These are phyloP conservation scores for Ajuga chamaepitys DNA, from an alignment of 257 asterid species.

Conservation along the genomic window DNA sequence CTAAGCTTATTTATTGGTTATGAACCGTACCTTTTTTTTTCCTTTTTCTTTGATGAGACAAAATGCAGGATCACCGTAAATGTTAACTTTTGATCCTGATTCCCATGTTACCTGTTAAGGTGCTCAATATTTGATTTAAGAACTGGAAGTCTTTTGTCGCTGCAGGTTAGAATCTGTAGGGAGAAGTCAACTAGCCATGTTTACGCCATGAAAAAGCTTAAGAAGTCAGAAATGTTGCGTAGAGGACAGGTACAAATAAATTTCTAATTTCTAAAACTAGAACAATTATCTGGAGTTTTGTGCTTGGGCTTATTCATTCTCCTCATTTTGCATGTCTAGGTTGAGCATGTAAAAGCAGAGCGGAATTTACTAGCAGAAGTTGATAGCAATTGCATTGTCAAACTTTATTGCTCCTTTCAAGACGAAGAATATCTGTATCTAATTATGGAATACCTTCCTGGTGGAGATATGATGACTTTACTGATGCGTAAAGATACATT, in stretches of 20 bases:
- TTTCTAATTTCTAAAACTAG: conserved; percentile 8
- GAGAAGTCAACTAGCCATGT: conserved; percentile 89
- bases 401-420: conserved; percentile 95
- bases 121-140: background rate
- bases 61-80: background rate
- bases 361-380: conserved; percentile 94
- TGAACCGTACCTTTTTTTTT: background rate
- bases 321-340: conserved; percentile 36
- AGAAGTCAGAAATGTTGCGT: conserved; percentile 98
- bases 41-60: background rate
- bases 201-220: conserved; percentile 95
- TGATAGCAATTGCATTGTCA: conserved; percentile 94
- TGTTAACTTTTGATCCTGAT: background rate
- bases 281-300: conserved; percentile 8
- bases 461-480: conserved; percentile 99
- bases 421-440: conserved; percentile 92
- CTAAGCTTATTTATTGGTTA: background rate
- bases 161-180: conserved; percentile 85
- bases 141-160: background rate
- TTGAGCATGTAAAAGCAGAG: conserved; percentile 96
- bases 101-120: background rate
- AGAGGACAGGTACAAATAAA: conserved; percentile 76
- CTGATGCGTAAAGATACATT: conserved; percentile 92
- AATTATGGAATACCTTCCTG: conserved; percentile 95
- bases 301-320: conserved; percentile 16